Base-by-base conservation (phyloP, 164 flowering plant genomes). In the Magnolia sinica region DNA sequence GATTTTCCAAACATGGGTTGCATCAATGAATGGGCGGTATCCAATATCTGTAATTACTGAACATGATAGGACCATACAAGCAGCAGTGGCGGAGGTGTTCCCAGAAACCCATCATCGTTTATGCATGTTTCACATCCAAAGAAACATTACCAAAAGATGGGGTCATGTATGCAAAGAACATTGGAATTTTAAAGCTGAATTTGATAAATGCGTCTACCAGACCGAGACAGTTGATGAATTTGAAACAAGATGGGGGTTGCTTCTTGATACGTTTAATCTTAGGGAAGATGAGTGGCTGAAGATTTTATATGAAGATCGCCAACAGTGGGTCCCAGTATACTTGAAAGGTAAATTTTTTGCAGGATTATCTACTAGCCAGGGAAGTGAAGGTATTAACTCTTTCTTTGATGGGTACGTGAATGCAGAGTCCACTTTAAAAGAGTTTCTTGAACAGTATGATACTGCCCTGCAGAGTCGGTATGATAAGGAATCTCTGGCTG, bases 251-350 rank as follows among this genome's bases (percentile, higher is more conserved):
- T 77, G 79, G 79, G 58, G 23, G 51, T 50, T 19, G 18, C 50
- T 77, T 9, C 23, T 72, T 20, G 51, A 66, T 8, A 64, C 22
- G 19, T 77, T 19, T 66, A 65, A 65, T 64, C 61, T 77, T 31
- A 67, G 50, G 63, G 76, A 66, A 27, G 73, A 77, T 72, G 74
- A 77, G 65, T 77, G 76, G 79, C 45, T 72, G 50, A 68, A 66
- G 27, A n/a, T 50, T 1, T 66, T 71, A 27, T 77, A 71, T 29
- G 65, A 77, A 64, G 66, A 55, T 29, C 76, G 76, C 27, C 64
- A n/a, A 37, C 69, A 72, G 50, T 77, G 76, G 79, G 79, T 71
- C 13, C 79, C 79, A 45, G 76, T 71, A 51, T 73, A 77, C 64
- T 73, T 77, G 72, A 63, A 64, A 27, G 73, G 59, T 55, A 52